phyloP scores from a whole-genome alignment of 768 basidiomycete genomes.

The Pholiota molesta region DNA sequence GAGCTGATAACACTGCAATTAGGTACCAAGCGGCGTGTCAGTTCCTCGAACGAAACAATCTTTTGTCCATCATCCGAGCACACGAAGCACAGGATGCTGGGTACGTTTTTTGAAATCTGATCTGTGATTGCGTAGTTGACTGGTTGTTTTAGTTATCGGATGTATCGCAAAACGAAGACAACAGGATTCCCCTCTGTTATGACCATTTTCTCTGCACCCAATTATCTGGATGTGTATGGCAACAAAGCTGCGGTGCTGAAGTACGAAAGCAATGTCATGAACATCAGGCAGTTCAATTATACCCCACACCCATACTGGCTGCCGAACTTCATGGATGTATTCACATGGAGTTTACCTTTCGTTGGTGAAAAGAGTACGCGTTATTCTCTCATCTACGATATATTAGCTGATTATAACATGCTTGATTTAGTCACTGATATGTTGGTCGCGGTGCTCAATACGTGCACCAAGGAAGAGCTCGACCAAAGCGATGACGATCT shows the following conservation, averaged over 20 bases:
- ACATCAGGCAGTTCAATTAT: slow-evolving; percentile 97
- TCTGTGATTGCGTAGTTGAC: slow-evolving; percentile 10
- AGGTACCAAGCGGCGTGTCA: slow-evolving; percentile 97
- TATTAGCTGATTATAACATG: slow-evolving; percentile 3
- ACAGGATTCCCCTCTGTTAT: slow-evolving; percentile 99
- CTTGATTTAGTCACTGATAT: slow-evolving; percentile 86
- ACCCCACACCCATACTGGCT: slow-evolving; percentile 97
- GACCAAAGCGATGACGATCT: slow-evolving; percentile 77
- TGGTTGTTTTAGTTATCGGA: slow-evolving; percentile 70
- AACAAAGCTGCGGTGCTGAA: slow-evolving; percentile 99
- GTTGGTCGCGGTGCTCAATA: slow-evolving; percentile 95
- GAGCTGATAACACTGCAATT: slow-evolving; percentile 13
- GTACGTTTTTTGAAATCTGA: slow-evolving; percentile 42
- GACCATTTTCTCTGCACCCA: slow-evolving; percentile 99
- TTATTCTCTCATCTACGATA: background rate
- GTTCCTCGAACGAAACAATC: slow-evolving; percentile 96
- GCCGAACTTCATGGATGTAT: slow-evolving; percentile 99
- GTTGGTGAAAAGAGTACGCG: slow-evolving; percentile 94
- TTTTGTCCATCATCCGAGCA: slow-evolving; percentile 95
- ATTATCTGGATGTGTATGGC: slow-evolving; percentile 98
- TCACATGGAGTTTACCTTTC: slow-evolving; percentile 98
- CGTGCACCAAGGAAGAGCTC: slow-evolving; percentile 95
- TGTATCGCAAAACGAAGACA: slow-evolving; percentile 98
- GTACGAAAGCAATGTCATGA: slow-evolving; percentile 99
- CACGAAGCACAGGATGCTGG: slow-evolving; percentile 99